Conservation (phyloP, 164 flowering plant species). For the Tinospora cordifolia region DNA sequence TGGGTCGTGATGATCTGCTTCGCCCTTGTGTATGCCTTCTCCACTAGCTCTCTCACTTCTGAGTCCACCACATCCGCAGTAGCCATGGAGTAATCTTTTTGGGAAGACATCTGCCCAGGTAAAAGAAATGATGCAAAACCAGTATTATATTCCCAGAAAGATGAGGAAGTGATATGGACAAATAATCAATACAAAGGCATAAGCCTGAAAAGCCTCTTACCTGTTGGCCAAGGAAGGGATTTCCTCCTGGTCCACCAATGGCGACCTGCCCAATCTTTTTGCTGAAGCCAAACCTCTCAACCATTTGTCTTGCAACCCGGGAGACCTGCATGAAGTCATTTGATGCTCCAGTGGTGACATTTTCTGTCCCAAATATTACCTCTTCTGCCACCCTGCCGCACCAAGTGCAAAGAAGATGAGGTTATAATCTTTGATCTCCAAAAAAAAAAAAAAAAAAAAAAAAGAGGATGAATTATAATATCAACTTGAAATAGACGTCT, state of each 20-base stretch:
- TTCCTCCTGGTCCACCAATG: slow-evolving; percentile 88
- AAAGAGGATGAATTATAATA: not conserved
- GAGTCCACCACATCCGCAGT: slow-evolving; percentile 95
- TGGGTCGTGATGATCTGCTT: slow-evolving; percentile 68
- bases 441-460: not conserved
- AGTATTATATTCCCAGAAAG: not conserved
- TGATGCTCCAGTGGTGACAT: slow-evolving; percentile 96
- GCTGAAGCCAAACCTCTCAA: slow-evolving; percentile 96
- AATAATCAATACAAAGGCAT: not conserved
- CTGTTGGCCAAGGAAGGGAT: slow-evolving; percentile 95
- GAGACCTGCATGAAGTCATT: slow-evolving; percentile 98
- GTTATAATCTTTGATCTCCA: too few species aligned
- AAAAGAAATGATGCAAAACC: not conserved
- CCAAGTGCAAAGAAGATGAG: too few species aligned
- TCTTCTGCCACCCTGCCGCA: slow-evolving; percentile 95
- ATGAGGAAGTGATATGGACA: not conserved
- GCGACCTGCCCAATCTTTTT: slow-evolving; percentile 98
- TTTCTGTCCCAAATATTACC: slow-evolving; percentile 78
- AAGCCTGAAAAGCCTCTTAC: slow-evolving; percentile 27
- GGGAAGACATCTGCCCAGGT: slow-evolving; percentile 74
- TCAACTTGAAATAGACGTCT: not conserved
- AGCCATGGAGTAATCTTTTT: slow-evolving; percentile 96
- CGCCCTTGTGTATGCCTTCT: slow-evolving; percentile 71
- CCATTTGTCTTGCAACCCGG: slow-evolving; percentile 94
- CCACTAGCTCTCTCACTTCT: slow-evolving; percentile 89